Evolutionary conservation across 208 protist genomes (phyloP), one percentile per base, ranked within the genome.

Genomic region (Trypanosoma boissoni): DNA sequence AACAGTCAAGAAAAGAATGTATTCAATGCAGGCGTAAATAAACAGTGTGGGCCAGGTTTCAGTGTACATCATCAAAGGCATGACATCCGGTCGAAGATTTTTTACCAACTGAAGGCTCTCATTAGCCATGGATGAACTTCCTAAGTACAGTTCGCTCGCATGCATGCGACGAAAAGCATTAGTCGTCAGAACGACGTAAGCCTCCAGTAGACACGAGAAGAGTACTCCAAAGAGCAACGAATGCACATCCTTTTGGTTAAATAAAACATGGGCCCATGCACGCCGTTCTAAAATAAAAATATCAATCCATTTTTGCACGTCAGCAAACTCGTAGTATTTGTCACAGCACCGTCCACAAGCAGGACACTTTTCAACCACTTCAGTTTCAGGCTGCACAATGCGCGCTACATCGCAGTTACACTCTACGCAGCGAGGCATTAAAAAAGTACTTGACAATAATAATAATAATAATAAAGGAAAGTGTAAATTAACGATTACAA

Each of bases 391-490:
- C 16, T 83, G 78, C 49, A 95, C 76, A 68, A 92, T 73, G 29
- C 73, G 62, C 18, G 36, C 54, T 21, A 88, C 67, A 44, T 54
- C 55, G 37, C 49, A 28, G 9, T 68, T 71, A 49, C 88, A 95
- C 57, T 95, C 80, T 29, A 91, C 79, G 53, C 88, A 95, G 3
- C 78, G 73, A 1, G 83, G 77, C 88, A 95, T 95, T 18, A 23
- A 34, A 41, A n/a, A 21, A 21, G 27, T 8, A 10, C 4, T 24
- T 45, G 12, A 7, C 3, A 26, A 32, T 20, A 39, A 58, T 21
- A 64, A 32, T 16, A 37, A 26, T 29, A 51, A 62, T 23, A 58
- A 18, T 39, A 27, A 20, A 56, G 12, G 21, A 52, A 60, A 54
- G 45, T 50, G 18, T 68, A 68, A 44, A 71, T 45, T 20, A 44